A percentile compares a stretch with the other conserved stretches of the same genome.
These are phyloP conservation scores for Aureobasidium sp. DNA, from an alignment of 2,329 filamentous ascomycete genomes.

Conservation along the genomic window DNA sequence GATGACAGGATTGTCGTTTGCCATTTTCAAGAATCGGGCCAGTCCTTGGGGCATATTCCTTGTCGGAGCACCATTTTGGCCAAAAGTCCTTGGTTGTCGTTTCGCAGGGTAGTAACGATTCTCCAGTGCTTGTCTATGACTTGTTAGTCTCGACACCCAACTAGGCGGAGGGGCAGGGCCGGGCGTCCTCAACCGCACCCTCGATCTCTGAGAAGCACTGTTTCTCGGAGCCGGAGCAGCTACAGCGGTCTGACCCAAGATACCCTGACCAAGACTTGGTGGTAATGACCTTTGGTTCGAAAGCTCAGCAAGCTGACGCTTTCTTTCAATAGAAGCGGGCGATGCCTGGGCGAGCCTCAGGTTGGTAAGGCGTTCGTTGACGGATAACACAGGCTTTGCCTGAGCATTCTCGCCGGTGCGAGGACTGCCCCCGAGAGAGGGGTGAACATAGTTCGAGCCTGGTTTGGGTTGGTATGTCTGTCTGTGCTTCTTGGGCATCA, in stretches of 20 bases:
- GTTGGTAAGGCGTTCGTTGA: constrained; percentile 43
- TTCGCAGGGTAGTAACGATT: neutral
- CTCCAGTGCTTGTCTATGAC: constrained; percentile 2
- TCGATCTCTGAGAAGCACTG: constrained; percentile 25
- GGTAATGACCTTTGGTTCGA: constrained; percentile 39
- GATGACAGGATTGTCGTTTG: constrained; percentile 16
- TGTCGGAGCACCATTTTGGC: constrained; percentile 19
- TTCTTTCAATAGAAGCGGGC: constrained; percentile 30
- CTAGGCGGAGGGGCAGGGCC: constrained; percentile 42
- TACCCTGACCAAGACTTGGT: constrained; percentile 35
- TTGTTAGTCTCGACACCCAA: constrained; percentile 33
- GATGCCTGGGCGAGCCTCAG: constrained; percentile 39
- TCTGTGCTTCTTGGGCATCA: constrained; percentile 44
- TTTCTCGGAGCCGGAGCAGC: constrained; percentile 40
- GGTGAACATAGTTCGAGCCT: constrained; percentile 31
- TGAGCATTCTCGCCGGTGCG: constrained; percentile 19
- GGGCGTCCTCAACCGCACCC: constrained; percentile 30
- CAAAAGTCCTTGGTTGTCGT: constrained; percentile 7
- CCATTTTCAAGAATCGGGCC: constrained; percentile 23
- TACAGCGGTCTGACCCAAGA: constrained; percentile 40
- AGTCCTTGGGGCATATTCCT: constrained; percentile 23
- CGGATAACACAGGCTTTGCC: constrained; percentile 25
- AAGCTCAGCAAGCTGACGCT: constrained; percentile 37
- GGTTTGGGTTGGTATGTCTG: constrained; percentile 37
- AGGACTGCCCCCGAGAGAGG: constrained; percentile 26